phyloP scores from a whole-genome alignment of 1,139 yeast genomes.

The Suhomyces yuchorum region DNA sequence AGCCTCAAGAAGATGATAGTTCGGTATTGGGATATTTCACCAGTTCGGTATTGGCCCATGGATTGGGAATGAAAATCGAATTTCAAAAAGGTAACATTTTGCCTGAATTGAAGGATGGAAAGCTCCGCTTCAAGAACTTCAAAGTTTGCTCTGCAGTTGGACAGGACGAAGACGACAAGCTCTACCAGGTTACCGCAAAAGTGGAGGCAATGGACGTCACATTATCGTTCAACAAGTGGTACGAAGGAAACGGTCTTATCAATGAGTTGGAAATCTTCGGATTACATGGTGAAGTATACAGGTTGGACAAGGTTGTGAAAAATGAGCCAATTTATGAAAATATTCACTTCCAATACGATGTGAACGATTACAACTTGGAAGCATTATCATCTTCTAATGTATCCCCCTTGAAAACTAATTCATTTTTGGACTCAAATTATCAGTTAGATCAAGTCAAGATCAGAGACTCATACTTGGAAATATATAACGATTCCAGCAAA shows the following conservation, averaged over 20 bases:
- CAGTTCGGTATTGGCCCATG: slow-evolving; percentile 41
- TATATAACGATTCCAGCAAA: slow-evolving; percentile 36
- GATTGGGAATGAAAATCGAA: slow-evolving; percentile 40
- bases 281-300: slow-evolving; percentile 52
- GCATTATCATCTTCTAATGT: slow-evolving; percentile 13
- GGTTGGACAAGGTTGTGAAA: neutral
- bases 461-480: slow-evolving; percentile 55
- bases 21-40: slow-evolving; percentile 39
- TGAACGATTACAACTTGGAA: slow-evolving; percentile 29
- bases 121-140: slow-evolving; percentile 59
- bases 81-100: slow-evolving; percentile 40
- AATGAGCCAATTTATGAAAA: slow-evolving; percentile 24
- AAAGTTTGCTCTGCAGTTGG: slow-evolving; percentile 30
- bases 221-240: slow-evolving; percentile 68
- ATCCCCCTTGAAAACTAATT: slow-evolving; percentile 5
- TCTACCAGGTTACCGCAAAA: slow-evolving; percentile 36
- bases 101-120: slow-evolving; percentile 60
- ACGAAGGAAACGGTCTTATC: slow-evolving; percentile 66
- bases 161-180: slow-evolving; percentile 9
- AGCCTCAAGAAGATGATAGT: slow-evolving; percentile 19
- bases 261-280: slow-evolving; percentile 65
- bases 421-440: slow-evolving; percentile 42
- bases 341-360: slow-evolving; percentile 37
- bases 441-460: slow-evolving; percentile 54
- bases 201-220: slow-evolving; percentile 60